These are phyloP conservation scores for Cochlearia excelsa DNA, from an alignment of 345 rosid species.

Conservation along the genomic window DNA sequence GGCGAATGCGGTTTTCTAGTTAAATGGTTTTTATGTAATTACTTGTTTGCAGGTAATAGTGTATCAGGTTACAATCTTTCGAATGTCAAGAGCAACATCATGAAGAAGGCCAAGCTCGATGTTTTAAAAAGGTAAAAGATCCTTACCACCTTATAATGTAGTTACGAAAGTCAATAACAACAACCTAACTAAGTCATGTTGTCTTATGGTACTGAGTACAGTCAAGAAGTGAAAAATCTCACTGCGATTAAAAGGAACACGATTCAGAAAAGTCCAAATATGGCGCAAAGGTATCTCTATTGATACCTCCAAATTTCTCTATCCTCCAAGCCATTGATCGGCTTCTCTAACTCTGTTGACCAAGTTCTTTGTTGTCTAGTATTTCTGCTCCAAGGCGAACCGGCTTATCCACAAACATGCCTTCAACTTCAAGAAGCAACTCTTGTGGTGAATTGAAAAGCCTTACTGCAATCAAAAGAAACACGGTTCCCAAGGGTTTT, in stretches of 20 bases:
- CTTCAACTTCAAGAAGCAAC: conserved; percentile 31
- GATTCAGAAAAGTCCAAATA: conserved; percentile 41
- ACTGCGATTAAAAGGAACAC: conserved; percentile 66
- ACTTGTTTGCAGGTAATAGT: conserved; percentile 43
- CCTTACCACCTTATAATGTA: background rate
- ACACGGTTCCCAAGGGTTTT: conserved; percentile 50
- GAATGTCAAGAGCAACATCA: conserved; percentile 67
- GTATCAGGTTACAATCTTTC: conserved; percentile 58
- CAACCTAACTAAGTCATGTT: too few relatives aligned
- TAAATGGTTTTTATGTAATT: conserved; percentile 5
- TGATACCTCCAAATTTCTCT: background rate
- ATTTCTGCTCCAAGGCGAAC: conserved; percentile 28
- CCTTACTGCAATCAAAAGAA: conserved; percentile 58
- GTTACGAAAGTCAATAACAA: too few relatives aligned
- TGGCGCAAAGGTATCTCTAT: background rate
- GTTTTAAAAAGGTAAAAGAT: conserved; percentile 57
- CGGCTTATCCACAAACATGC: conserved; percentile 7
- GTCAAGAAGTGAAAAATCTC: conserved; percentile 79
- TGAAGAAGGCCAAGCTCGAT: conserved; percentile 89
- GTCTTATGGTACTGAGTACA: conserved; percentile 36
- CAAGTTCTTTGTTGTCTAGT: conserved; percentile 24
- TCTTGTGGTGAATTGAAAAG: conserved; percentile 42
- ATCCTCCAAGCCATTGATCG: conserved; percentile 7
- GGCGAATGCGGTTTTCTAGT: conserved; percentile 1
- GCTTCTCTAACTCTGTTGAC: background rate